Evolutionary conservation across 2,329 filamentous ascomycete species (phyloP).

Genomic region (Penicillium griseofulvum): DNA sequence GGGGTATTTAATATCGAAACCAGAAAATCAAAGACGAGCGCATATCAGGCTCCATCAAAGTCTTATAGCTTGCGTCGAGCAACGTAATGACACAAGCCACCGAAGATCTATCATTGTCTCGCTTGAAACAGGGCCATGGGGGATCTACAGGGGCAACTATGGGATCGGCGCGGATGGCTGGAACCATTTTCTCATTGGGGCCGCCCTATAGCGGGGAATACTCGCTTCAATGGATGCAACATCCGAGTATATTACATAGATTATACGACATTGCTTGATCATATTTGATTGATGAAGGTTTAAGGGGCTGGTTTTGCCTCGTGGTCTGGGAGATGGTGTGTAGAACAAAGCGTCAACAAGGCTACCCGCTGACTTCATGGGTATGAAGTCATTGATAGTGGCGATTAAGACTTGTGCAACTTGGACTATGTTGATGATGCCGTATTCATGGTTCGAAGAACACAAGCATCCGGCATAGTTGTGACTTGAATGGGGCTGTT

Average conservation of each 20-base stretch:
- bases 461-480: not conserved
- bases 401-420: not conserved
- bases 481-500: not conserved
- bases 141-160: conserved; percentile 7
- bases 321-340: not conserved
- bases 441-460: not conserved
- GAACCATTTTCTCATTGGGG: not conserved
- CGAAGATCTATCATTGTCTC: conserved; percentile 1
- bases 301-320: not conserved
- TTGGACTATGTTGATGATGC: not conserved
- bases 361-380: not conserved
- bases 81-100: not conserved
- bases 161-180: conserved; percentile 1
- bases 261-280: not conserved
- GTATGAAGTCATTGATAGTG: not conserved
- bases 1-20: not conserved
- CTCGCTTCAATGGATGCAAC: not conserved
- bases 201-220: not conserved
- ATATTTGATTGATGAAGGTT: not conserved
- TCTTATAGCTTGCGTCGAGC: conserved; percentile 8
- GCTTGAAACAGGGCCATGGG: not conserved
- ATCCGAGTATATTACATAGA: not conserved
- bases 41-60: not conserved
- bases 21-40: not conserved
- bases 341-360: not conserved